These are phyloP conservation scores for Suillus brevipes DNA, from an alignment of 768 basidiomycete species.

Conservation along the genomic window DNA sequence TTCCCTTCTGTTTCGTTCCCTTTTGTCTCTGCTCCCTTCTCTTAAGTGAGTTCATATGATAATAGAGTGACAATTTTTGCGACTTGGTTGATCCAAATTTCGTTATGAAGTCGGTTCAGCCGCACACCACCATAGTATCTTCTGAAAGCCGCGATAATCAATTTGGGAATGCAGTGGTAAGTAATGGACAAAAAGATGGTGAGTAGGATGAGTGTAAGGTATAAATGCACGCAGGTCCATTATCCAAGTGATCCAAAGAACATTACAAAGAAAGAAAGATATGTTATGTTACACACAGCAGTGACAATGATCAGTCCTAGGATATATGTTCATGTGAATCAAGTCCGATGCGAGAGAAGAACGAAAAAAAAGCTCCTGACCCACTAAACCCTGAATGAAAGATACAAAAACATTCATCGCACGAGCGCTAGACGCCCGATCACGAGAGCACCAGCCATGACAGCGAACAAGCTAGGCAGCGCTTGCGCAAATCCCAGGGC, in stretches of 20 bases:
- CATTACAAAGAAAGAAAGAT: neutral
- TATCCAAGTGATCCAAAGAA: neutral
- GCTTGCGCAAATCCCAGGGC: constrained; percentile 13
- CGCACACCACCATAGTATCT: too few species aligned
- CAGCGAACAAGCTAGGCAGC: constrained; percentile 13
- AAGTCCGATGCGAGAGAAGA: constrained; percentile 10
- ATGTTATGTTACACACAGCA: neutral
- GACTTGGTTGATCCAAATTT: neutral
- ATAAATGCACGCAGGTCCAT: neutral
- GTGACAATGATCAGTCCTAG: neutral
- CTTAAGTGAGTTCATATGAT: too few species aligned
- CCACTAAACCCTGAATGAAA: constrained; percentile 11
- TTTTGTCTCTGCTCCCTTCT: too few species aligned
- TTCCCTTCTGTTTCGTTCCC: too few species aligned
- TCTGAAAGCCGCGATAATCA: neutral
- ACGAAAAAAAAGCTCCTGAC: neutral
- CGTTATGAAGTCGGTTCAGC: neutral
- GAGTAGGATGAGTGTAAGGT: neutral
- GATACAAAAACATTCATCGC: neutral
- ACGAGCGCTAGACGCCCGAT: constrained; percentile 11
- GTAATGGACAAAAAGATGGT: neutral
- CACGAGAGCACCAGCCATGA: constrained; percentile 19
- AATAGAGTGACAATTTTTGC: neutral
- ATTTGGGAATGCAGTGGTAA: neutral
- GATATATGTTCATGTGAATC: neutral